Evolutionary conservation across 2,329 filamentous ascomycete genomes (phyloP), one percentile per base, ranked within the genome.

Genomic region (Alternaria consortialis): DNA sequence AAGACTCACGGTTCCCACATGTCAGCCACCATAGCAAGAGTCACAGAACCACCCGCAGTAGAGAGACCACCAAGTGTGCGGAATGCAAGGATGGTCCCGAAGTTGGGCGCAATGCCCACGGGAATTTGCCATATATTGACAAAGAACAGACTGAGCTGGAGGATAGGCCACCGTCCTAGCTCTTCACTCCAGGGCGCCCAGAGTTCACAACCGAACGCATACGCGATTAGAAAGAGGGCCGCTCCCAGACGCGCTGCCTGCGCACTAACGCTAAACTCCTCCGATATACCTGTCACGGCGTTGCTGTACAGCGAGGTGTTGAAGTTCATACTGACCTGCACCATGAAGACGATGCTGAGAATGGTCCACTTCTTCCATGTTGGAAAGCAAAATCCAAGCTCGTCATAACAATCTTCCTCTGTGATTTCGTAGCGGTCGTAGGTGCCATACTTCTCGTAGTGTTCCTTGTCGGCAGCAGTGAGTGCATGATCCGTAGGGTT

Each of bases 171-270:
- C 51, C 92, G 87, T 20, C 92, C 92, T 51, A 94, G 83, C 72
- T 95, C 92, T 76, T 96, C 92, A 46, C 88, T 91, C 91, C 92
- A 95, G 0, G 92, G 92, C 0, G 92, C 92, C 92, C 92, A 95
- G 0, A 94, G 84, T 77, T 95, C 92, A 76, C 92, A 95, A 36
- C 92, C 92, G 74, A 95, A 94, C 37, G 91, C 92, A 76, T 96
- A 95, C 2, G 89, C 78, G 52, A 95, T 85, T 39, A 96, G 80
- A 80, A 94, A 95, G 64, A 93, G 87, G 80, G 91, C 90, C 60
- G 91, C 90, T 74, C 92, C 92, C 58, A 87, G 86, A 56, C 91
- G 87, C 5, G 89, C 91, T 4, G 86, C 87, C 76, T 92, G 90
- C 29, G 81, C 81, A 63, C 88, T 90, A 63, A 94, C 88, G 47